Base-by-base conservation (phyloP, 2,329 filamentous ascomycete genomes). In the Pseudogymnoascus sp. region DNA sequence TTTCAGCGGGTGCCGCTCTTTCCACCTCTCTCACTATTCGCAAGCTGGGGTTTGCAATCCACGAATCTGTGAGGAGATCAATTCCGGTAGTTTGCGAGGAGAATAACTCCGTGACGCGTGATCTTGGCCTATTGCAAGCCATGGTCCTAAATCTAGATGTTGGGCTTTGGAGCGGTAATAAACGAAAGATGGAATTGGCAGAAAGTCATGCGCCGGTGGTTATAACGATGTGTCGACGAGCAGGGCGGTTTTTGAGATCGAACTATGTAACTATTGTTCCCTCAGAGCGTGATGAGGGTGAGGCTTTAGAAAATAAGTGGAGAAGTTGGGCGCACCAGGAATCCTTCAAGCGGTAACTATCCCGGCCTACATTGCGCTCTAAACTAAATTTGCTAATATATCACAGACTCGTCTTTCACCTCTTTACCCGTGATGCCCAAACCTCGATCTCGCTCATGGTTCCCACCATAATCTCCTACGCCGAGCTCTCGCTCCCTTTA, bases 391-490 rank as follows among this genome's bases (percentile, higher is more conserved):
- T 42, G 61, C 37, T 62, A 11, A 67, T 42, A 11, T 10, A 18
- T 57, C 26, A 60, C 45, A 82, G 82, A 37, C 81, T 91, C 2
- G 83, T 84, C 2, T 86, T 88, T 65, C 85, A 87, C 69, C 76
- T 83, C 12, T 88, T 88, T 67, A 74, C 87, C 4, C 81, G 86
- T 64, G 88, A 91, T 69, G 79, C 85, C 0, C 85, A 89, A 65
- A 80, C 83, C 3, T 89, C 88, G 1, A 87, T 91, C 76, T 83
- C 85, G 1, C 79, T 88, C 3, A 77, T 88, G 62, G 84, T 82
- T 21, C 86, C 83, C 64, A 85, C 86, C 0, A 76, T 85, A 18
- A 83, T 90, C 67, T 88, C 87, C 0, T 91, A 89, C 69, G 80
- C 86, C 0, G 88, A 91, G 69, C 75, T 91, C 60, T 83, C 83